Conservation (phyloP, 73 alveolate species). For the Tetrahymena thermophila region DNA sequence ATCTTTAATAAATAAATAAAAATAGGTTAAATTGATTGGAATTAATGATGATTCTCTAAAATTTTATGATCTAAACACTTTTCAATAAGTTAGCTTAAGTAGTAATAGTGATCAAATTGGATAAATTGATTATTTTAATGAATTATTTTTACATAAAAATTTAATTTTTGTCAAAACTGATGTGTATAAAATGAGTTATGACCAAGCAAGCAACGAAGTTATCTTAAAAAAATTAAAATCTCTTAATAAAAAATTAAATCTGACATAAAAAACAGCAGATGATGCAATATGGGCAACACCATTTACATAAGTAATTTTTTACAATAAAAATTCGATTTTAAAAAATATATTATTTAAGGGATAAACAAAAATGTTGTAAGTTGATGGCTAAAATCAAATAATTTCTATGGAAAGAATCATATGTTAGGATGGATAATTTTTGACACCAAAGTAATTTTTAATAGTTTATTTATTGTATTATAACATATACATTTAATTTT, state of each 20-base stretch:
- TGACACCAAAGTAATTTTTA: not conserved
- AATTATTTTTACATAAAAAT: not conserved
- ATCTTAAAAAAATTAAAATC: not conserved
- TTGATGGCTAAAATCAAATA: not conserved
- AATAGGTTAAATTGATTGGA: not conserved
- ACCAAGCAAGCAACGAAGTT: not conserved
- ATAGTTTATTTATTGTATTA: too few species aligned
- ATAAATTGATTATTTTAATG: not conserved
- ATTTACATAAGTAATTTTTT: not conserved
- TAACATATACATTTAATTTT: too few species aligned
- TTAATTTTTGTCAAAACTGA: not conserved
- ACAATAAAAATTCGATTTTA: too few species aligned
- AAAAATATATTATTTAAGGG: not conserved
- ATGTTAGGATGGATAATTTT: not conserved
- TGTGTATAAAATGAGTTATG: not conserved
- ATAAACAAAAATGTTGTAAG: not conserved
- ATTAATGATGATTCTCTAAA: not conserved
- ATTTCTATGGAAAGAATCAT: not conserved
- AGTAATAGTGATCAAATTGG: not conserved
- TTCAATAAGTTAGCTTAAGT: not conserved
- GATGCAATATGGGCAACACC: not conserved
- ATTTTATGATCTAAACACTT: not conserved
- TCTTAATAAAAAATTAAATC: not conserved
- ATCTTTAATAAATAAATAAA: not conserved
- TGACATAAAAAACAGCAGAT: too few species aligned